These are phyloP conservation scores for Talaromyces wortmannii DNA, from an alignment of 495 filamentous ascomycete species.

Conservation along the genomic window DNA sequence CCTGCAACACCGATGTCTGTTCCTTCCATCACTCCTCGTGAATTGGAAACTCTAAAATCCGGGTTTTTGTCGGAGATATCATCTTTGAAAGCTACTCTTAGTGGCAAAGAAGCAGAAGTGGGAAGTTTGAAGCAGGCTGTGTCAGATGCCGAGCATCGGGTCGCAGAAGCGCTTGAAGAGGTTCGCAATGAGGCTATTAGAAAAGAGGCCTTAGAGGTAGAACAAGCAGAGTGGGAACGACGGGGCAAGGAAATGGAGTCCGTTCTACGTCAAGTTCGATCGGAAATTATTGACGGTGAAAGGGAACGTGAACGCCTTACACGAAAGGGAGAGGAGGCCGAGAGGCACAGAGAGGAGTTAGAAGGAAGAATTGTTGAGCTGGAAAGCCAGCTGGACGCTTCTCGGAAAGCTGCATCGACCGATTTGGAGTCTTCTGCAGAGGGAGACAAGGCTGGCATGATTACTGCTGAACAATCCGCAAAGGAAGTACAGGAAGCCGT, in stretches of 20 bases:
- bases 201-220: slow-evolving; percentile 64
- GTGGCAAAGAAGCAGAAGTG: slow-evolving; percentile 86
- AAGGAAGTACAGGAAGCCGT: slow-evolving; percentile 75
- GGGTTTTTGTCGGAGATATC: slow-evolving; percentile 83
- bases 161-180: slow-evolving; percentile 75
- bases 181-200: slow-evolving; percentile 64
- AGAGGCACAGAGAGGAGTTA: slow-evolving; percentile 60
- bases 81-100: slow-evolving; percentile 79
- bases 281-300: slow-evolving; percentile 71
- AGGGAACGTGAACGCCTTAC: slow-evolving; percentile 68
- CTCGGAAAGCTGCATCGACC: slow-evolving; percentile 39
- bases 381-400: slow-evolving; percentile 64
- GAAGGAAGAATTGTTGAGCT: slow-evolving; percentile 52
- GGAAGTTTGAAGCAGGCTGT: slow-evolving; percentile 77
- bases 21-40: slow-evolving; percentile 82
- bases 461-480: slow-evolving; percentile 29
- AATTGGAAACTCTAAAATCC: slow-evolving; percentile 88
- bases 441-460: slow-evolving; percentile 3
- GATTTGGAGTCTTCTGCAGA: slow-evolving; percentile 9
- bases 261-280: slow-evolving; percentile 68
- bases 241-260: slow-evolving; percentile 78
- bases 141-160: slow-evolving; percentile 82
- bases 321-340: slow-evolving; percentile 64
- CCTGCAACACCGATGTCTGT: slow-evolving; percentile 86
- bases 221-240: slow-evolving; percentile 77